Evolutionary conservation across 495 filamentous ascomycete genomes (phyloP), one percentile per base, ranked within the genome.

Genomic region (Amniculicola lignicola): DNA sequence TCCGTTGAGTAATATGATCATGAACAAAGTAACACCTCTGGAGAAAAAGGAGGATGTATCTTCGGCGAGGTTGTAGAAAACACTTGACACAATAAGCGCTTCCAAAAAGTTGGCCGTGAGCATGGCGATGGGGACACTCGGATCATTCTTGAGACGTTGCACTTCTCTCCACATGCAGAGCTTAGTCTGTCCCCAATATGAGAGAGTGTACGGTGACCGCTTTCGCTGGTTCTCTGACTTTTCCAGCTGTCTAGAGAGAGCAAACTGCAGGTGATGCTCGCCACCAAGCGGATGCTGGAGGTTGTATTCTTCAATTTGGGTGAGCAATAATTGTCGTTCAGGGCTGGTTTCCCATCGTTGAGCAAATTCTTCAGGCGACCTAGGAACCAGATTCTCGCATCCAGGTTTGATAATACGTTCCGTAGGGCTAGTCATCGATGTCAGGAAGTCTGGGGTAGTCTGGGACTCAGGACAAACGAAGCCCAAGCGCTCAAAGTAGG

Each of bases 1-100:
- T 16, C 88, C 88, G 65, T 90, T 92, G 66, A 94, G 77, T 27
- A 95, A 74, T 63, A 91, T 81, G 18, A 86, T 82, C 64, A 95
- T 90, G 75, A 95, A 95, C 2, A 96, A 71, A 2, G 95, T 68
- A 31, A 83, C 83, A 16, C 87, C 87, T 18, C 86, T 77, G 46
- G 77, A 76, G 72, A 82, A 95, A 70, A 94, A 90, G 66, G 78
- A 83, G 14, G 63, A 59, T 0, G 89, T 87, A 9, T 74, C 75
- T 1, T 70, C 62, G 10, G 75, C 65, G 4, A 90, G 63, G 57
- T 92, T 83, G 70, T 83, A 92, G 71, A 93, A 95, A 29, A 95
- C 79, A 57, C 79, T 85, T 14, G 84, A 79, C 57, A 94, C 77
- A 66, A 95, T 84, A 16, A 95, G 70, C n/a, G 86, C 74, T 78